phyloP scores from a whole-genome alignment of 257 asterid species.

The Anisodus acutangulus region DNA sequence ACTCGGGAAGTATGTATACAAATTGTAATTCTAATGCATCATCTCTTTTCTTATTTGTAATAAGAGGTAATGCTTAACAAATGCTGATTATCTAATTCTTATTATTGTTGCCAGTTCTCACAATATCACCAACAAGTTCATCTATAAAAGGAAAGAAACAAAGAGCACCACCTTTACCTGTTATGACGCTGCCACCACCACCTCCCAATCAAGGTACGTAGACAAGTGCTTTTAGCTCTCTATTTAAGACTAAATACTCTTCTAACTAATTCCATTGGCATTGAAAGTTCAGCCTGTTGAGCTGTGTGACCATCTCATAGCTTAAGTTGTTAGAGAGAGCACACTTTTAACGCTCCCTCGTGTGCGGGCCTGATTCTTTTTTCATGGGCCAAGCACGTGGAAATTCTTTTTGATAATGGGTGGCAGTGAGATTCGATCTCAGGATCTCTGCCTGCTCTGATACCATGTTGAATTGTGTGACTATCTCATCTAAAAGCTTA shows the following conservation, averaged over 20 bases:
- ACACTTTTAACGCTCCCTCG: too few species aligned
- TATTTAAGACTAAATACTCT: not conserved
- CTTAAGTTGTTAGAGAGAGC: too few species aligned
- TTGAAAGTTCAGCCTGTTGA: not conserved
- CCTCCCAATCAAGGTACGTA: slow-evolving; percentile 72
- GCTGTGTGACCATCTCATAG: too few species aligned
- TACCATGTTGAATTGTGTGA: too few species aligned
- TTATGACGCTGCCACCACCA: slow-evolving; percentile 72
- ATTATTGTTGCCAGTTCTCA: slow-evolving; percentile 47
- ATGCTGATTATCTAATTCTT: slow-evolving; percentile 30
- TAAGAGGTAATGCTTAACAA: not conserved
- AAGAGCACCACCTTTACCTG: slow-evolving; percentile 59
- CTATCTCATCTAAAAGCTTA: too few species aligned
- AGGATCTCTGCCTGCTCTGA: too few species aligned
- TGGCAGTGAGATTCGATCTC: too few species aligned
- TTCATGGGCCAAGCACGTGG: too few species aligned
- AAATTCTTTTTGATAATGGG: too few species aligned
- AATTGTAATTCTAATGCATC: not conserved
- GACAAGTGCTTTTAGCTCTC: not conserved
- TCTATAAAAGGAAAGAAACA: slow-evolving; percentile 39
- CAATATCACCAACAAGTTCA: slow-evolving; percentile 54
- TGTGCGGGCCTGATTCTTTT: too few species aligned
- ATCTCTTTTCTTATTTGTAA: slow-evolving; percentile 9
- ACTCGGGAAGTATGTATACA: slow-evolving; percentile 43
- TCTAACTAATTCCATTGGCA: not conserved